These are phyloP conservation scores for Lentinula raphanica DNA, from an alignment of 768 basidiomycete species.

Conservation along the genomic window DNA sequence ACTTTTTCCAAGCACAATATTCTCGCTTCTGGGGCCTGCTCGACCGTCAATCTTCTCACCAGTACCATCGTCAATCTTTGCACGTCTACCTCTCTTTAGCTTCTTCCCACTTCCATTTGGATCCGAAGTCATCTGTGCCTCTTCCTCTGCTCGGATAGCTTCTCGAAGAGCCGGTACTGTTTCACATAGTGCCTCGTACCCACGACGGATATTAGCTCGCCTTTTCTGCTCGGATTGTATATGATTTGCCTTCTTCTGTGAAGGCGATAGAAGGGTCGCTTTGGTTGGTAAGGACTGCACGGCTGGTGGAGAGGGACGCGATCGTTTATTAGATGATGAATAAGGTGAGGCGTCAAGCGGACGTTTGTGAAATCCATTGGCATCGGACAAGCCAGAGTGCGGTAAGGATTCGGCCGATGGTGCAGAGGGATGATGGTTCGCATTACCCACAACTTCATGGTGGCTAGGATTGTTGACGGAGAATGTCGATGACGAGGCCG, in stretches of 20 bases:
- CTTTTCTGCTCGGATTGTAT: constrained; percentile 94
- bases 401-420: constrained; percentile 16
- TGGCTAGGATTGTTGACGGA: background rate
- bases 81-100: constrained; percentile 29
- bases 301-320: constrained; percentile 16
- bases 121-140: constrained; percentile 27
- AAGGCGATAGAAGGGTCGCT: constrained; percentile 61
- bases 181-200: constrained; percentile 85
- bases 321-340: constrained; percentile 27
- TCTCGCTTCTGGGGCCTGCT: constrained; percentile 87
- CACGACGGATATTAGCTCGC: constrained; percentile 82
- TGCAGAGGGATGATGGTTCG: constrained; percentile 16
- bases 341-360: constrained; percentile 1
- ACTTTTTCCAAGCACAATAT: constrained; percentile 87
- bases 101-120: constrained; percentile 44
- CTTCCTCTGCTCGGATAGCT: constrained; percentile 75
- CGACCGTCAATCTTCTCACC: constrained; percentile 74
- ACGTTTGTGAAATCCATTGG: background rate
- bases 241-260: constrained; percentile 91
- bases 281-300: constrained; percentile 22
- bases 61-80: constrained; percentile 38
- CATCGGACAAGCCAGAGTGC: constrained; percentile 9
- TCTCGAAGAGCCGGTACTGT: constrained; percentile 77
- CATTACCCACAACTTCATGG: constrained; percentile 15
- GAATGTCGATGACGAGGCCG: constrained; percentile 15